Base-by-base conservation (phyloP, 1,139 yeast genomes). In the Zygoascus sp. region DNA sequence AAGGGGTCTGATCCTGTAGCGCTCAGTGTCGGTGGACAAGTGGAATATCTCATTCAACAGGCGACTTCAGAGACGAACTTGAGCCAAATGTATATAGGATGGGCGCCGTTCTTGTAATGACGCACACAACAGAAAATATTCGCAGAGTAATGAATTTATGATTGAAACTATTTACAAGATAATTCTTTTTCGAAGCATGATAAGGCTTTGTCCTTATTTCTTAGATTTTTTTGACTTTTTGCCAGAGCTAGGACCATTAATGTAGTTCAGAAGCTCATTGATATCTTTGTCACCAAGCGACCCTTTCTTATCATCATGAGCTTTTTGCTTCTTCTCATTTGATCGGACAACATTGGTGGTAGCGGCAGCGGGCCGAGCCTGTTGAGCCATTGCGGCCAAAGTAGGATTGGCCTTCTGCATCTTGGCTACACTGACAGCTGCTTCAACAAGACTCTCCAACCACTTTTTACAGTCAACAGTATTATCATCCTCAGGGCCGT, bases 1-100 rank as follows among this genome's bases (percentile, higher is more conserved):
- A 78, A 85, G 53, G 87, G 84, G 38, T 80, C 83, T 20, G 95
- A 87, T 57, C 90, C 94, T 0, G 71, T 89, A 41, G 88, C 96
- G 0, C 78, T 92, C 71, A 87, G 95, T 66, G 86, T 90, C 2
- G 83, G 85, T 48, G 97, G 97, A 0, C 97, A 92, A 60, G 96
- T 89, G 1, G 97, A 92, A 59, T 81, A 85, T 28, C 74, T 92
- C 50, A 85, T 92, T 42, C 90, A 85, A 57, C 88, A 85, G 53
- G 95, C 98, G 0, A 76, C 86, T 0, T 81, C 88, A 3, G 70
- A 72, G 5, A 86, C 81, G 46, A 81, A 83, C 53, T 68, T 94
- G 45, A 74, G 87, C 25, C 83, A 76, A 56, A 92, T 94, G 98
- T 94, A 88, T 64, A 80, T 86, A 30, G 99, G 99, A 2, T 92